These are phyloP conservation scores for Penicillium diatomitis DNA, from an alignment of 495 filamentous ascomycete genomes.

Conservation along the genomic window DNA sequence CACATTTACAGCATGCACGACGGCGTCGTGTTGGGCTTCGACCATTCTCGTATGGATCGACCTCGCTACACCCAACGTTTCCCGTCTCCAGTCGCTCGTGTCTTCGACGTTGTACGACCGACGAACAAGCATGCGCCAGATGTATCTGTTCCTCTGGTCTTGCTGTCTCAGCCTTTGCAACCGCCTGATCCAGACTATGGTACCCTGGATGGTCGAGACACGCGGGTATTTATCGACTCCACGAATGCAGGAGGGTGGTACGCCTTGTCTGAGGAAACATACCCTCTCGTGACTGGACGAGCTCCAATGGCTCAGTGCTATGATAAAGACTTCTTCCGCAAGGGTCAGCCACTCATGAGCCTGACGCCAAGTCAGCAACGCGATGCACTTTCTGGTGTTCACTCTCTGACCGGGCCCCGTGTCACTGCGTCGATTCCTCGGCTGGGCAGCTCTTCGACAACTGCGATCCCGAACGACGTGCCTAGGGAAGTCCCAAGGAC, in stretches of 20 bases:
- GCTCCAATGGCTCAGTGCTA: conserved; percentile 57
- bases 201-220: conserved; percentile 45
- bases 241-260: conserved; percentile 85
- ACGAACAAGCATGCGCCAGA: conserved; percentile 46
- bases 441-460: conserved; percentile 22
- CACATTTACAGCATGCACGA: conserved; percentile 85
- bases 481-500: conserved; percentile 31
- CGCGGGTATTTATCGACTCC: conserved; percentile 76
- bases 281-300: conserved; percentile 69
- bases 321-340: conserved; percentile 45
- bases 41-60: conserved; percentile 48
- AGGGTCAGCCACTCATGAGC: conserved; percentile 33
- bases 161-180: conserved; percentile 76
- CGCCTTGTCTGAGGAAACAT: conserved; percentile 79
- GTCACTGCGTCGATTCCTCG: conserved; percentile 28
- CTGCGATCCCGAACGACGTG: conserved; percentile 31
- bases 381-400: conserved; percentile 45
- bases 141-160: conserved; percentile 52
- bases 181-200: conserved; percentile 52
- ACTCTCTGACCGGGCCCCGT: conserved; percentile 36
- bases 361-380: conserved; percentile 35
- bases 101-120: conserved; percentile 82
- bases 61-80: conserved; percentile 61
- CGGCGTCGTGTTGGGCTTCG: conserved; percentile 75
- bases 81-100: conserved; percentile 72